Evolutionary conservation across 148 eudicot species (phyloP), one percentile per base, ranked within the genome.

Genomic region (Agrostemma githago): DNA sequence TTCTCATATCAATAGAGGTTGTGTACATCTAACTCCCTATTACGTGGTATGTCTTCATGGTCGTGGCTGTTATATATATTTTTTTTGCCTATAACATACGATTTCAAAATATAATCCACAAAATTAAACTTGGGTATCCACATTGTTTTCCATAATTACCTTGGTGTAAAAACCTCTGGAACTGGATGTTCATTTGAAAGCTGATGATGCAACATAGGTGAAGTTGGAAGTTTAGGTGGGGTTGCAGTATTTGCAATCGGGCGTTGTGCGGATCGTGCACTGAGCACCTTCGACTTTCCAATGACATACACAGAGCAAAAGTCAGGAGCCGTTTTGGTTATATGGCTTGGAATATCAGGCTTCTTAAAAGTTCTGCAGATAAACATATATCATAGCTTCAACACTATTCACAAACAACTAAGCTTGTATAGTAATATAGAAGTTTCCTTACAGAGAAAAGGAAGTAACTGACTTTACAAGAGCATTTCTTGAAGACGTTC

Each of bases 241-340:
- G 75, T 71, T 11, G 80, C 82, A 71, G 81, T 76, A 76, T 73
- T 83, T 54, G 82, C 76, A 26, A 80, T 60, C 37, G 80, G 81
- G 39, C 83, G 78, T 65, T 70, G 78, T 66, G 93, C 90, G 59
- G 90, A 87, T 68, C 91, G 81, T 8, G 82, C 77, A 43, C 88
- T 85, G 21, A 84, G 77, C 74, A 80, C 78, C 83, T 87, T 89
- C 10, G 88, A 82, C 72, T 85, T 87, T 9, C 85, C 78, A 76
- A 89, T 82, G 20, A 89, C 87, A 81, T 84, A 88, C 58, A 91
- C 97, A 1, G 93, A 83, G 63, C 91, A 87, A 72, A 89, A 91
- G 11, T 88, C 92, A 6, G 93, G 97, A 5, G 90, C 93, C 63
- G 62, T 70, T 74, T 84, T 87, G 65, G 77, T 73, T 65, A 91